Evolutionary conservation across 2,329 filamentous ascomycete genomes (phyloP).

Genomic region (Aspergillus carbonarius): DNA sequence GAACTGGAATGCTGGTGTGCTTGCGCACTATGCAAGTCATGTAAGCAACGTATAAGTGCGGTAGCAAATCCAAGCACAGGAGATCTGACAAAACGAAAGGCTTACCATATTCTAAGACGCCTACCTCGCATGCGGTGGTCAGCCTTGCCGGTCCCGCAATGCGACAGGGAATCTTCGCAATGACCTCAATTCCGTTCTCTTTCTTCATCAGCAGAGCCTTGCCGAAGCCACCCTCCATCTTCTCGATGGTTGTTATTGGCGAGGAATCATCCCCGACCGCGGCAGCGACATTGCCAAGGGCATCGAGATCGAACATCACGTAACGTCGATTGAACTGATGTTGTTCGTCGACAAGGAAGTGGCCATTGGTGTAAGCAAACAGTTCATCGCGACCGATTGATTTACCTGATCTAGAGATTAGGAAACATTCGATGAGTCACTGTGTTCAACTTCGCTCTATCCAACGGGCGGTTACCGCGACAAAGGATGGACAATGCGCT

Average conservation of each 20-base stretch:
- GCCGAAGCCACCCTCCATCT: slow-evolving; percentile 34
- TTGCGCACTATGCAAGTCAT: slow-evolving; percentile 15
- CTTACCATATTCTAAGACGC: slow-evolving; percentile 27
- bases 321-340: slow-evolving; percentile 24
- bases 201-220: slow-evolving; percentile 33
- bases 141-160: slow-evolving; percentile 29
- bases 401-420: slow-evolving; percentile 14
- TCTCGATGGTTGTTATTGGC: slow-evolving; percentile 20
- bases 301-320: slow-evolving; percentile 23
- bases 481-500: not conserved
- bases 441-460: not conserved
- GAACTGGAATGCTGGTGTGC: slow-evolving; percentile 26
- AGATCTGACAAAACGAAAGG: not conserved
- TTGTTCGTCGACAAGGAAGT: slow-evolving; percentile 28
- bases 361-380: slow-evolving; percentile 31
- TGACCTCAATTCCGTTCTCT: slow-evolving; percentile 27
- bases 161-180: slow-evolving; percentile 34
- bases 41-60: not conserved
- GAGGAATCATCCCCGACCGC: slow-evolving; percentile 8
- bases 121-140: slow-evolving; percentile 35
- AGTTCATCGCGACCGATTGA: slow-evolving; percentile 22
- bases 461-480: not conserved
- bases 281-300: slow-evolving; percentile 23
- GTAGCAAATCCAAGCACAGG: not conserved
- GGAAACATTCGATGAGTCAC: not conserved